Conservation (phyloP, 2,329 filamentous ascomycete genomes). For the Coniochaeta sp. region DNA sequence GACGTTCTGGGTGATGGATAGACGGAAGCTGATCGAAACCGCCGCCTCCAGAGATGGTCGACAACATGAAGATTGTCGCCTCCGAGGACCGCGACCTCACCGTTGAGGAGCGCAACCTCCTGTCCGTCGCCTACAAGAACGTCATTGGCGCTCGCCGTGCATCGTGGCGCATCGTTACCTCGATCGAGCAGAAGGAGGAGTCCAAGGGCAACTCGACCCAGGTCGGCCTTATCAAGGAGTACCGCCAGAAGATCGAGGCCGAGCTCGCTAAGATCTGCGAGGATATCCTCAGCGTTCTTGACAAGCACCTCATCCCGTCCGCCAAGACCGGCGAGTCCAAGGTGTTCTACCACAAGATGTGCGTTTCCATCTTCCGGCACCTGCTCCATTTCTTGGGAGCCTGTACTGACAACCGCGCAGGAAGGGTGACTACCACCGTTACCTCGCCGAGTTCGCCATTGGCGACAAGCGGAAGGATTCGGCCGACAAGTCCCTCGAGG, state of each 20-base stretch:
- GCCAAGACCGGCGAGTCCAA: conserved; percentile 96
- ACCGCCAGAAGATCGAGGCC: conserved; percentile 96
- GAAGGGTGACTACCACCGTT: conserved; percentile 99
- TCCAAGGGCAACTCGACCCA: conserved; percentile 94
- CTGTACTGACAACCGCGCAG: conserved; percentile 39
- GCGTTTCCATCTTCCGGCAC: too few species aligned
- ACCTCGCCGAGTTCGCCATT: conserved; percentile 93
- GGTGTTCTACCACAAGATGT: conserved; percentile 99
- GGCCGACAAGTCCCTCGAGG: conserved; percentile 89
- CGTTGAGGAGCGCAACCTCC: conserved; percentile 94
- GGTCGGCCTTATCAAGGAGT: conserved; percentile 90
- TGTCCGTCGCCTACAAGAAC: conserved; percentile 98
- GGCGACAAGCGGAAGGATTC: conserved; percentile 93
- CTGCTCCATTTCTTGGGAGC: too few species aligned
- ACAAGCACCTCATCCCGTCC: conserved; percentile 88
- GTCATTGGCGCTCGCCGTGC: conserved; percentile 94
- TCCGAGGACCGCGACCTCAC: conserved; percentile 76
- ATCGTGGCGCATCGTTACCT: conserved; percentile 97
- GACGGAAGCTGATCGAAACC: conserved; percentile 5
- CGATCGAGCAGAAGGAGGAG: conserved; percentile 99
- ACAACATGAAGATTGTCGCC: conserved; percentile 99
- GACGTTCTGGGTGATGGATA: neutral
- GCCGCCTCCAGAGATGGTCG: conserved; percentile 77
- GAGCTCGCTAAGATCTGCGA: conserved; percentile 98
- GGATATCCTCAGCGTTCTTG: conserved; percentile 91